Percentiles rank a stretch among this genome's conserved stretches.
phyloP scores from a whole-genome alignment of 768 basidiomycete genomes.

The Mycena haematopus region DNA sequence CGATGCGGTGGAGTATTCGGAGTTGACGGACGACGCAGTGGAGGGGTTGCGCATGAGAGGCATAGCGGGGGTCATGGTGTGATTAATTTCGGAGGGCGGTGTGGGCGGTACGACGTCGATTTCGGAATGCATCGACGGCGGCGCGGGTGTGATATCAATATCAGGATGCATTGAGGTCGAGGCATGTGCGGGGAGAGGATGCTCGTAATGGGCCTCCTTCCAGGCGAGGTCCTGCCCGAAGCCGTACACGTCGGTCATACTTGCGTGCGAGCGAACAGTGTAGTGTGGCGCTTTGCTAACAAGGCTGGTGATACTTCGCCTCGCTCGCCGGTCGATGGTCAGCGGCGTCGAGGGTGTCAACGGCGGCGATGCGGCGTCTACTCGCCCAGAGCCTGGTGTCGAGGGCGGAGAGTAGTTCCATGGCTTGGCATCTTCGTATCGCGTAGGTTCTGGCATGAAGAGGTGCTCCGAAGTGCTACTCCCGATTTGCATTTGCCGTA shows the following conservation, averaged over 20 bases:
- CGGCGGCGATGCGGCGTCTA: neutral
- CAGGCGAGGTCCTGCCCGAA: slow-evolving; percentile 25
- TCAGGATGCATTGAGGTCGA: neutral
- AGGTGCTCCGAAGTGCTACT: neutral
- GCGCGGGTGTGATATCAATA: neutral
- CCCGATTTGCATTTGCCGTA: neutral
- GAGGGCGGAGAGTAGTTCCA: neutral
- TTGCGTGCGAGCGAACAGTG: slow-evolving; percentile 14
- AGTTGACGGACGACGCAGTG: slow-evolving; percentile 8
- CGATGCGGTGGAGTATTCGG: slow-evolving; percentile 18
- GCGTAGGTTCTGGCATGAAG: neutral
- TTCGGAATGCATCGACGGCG: neutral
- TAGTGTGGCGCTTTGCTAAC: slow-evolving; percentile 14
- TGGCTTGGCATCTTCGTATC: neutral
- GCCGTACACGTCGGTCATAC: slow-evolving; percentile 4
- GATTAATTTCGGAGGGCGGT: slow-evolving; percentile 2
- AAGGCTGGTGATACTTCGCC: neutral
- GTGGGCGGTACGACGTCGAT: slow-evolving; percentile 17
- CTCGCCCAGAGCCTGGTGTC: neutral
- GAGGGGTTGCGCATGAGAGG: slow-evolving; percentile 13
- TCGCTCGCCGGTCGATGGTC: neutral
- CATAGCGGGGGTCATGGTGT: neutral
- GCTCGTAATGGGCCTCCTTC: slow-evolving; percentile 25
- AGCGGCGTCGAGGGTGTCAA: neutral
- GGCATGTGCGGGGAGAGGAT: slow-evolving; percentile 1